These are phyloP conservation scores for Aphanomyces euteiches DNA, from an alignment of 352 stramenopile genomes.

Conservation along the genomic window DNA sequence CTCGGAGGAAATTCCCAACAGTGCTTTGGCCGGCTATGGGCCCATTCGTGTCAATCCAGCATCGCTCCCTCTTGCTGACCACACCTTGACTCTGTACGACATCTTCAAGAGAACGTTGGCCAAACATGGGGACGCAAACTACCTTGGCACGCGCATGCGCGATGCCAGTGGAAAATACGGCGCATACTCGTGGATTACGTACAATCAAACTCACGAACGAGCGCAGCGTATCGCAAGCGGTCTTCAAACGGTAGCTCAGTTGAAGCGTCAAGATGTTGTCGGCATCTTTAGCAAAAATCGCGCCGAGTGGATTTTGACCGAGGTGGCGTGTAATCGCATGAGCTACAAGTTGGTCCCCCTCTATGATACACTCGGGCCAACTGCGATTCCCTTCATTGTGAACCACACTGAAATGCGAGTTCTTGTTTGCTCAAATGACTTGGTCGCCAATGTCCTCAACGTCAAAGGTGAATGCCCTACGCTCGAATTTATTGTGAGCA, in stretches of 20 bases:
- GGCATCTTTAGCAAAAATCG: conserved; percentile 89
- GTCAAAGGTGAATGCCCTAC: conserved; percentile 18
- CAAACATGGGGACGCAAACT: conserved; percentile 20
- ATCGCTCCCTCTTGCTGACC: conserved; percentile 16
- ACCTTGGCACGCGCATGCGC: conserved; percentile 53
- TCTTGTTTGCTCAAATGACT: conserved; percentile 29
- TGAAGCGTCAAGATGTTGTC: conserved; percentile 48
- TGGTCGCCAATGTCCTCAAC: conserved; percentile 29
- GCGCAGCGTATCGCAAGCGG: conserved; percentile 17
- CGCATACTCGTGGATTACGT: conserved; percentile 57
- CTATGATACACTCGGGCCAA: conserved; percentile 36
- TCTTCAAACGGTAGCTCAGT: conserved; percentile 19
- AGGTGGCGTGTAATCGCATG: conserved; percentile 71
- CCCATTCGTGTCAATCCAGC: conserved; percentile 15
- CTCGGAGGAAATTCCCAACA: conserved; percentile 26
- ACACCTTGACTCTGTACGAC: conserved; percentile 20
- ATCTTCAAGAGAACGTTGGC: conserved; percentile 24
- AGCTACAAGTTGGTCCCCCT: conserved; percentile 45
- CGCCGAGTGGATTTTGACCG: conserved; percentile 87
- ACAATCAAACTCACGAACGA: conserved; percentile 36
- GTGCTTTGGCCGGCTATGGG: conserved; percentile 13
- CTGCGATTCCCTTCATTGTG: conserved; percentile 31
- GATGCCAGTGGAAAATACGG: conserved; percentile 41
- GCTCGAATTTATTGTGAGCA: conserved; percentile 12
- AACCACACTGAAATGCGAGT: conserved; percentile 32